Base-by-base conservation (phyloP, 345 rosid species). In the Sonneratia caseolaris region DNA sequence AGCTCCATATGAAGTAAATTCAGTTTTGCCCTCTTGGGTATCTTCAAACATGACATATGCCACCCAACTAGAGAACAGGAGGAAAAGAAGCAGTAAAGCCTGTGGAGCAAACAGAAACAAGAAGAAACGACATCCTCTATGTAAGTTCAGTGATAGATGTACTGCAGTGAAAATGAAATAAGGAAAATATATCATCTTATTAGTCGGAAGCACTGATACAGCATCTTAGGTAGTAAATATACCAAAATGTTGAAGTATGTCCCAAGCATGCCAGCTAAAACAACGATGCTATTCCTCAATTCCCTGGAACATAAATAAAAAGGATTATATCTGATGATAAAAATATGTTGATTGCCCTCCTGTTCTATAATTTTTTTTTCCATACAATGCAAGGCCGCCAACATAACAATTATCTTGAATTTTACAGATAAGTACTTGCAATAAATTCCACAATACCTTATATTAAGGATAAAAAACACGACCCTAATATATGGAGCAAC, bases 11-110 rank as follows among this genome's bases (percentile, higher is more conserved):
- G 99, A 90, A 47, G 83, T 86, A 79, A 92, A 95, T 68, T 84
- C 19, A 43, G 74, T 77, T 81, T 79, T 85, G 48, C 99, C 99
- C 76, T 92, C 83, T 57, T 83, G 76, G n/a, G 99, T 95, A 79
- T 95, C 99, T 79, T 95, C 99, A 84, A 95, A 95, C 83, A 90
- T 89, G 68, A 95, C 98, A 80, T 81, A 95, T 24, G 98, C 98
- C 76, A 92, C 73, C 99, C 99, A 95, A 79, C 99, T 92, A 55
- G 97, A 71, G 76, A 95, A 81, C 66, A 95, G 86, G 76, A 95
- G 93, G 83, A 95, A 95, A 78, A 92, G 77, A 77, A 89, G 85
- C 89, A 86, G 80, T 16, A 95, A 81, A 75, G 97, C 99, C 99
- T 95, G 94, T 75, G 10, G 81, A 68, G 74, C 66, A 36, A 74